Evolutionary conservation across 2,329 filamentous ascomycete genomes (phyloP), one percentile per base, ranked within the genome.

Genomic region (Apiospora koreana): DNA sequence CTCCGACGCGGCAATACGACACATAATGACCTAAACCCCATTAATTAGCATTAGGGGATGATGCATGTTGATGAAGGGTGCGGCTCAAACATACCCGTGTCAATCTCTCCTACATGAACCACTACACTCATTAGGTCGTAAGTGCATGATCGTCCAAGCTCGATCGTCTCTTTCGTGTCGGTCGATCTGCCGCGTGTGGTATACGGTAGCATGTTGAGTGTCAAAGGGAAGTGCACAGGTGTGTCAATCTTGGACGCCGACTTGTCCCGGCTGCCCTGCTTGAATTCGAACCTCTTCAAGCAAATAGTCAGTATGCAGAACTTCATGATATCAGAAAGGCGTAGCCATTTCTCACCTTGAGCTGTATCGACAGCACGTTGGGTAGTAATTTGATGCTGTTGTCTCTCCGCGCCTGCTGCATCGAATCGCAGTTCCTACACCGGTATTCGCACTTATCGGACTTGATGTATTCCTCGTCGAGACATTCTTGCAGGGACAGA

Each of bases 111-210:
- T 71, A 97, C 93, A 78, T 98, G 95, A 48, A 97, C 95, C 28
- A 98, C 92, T 2, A 97, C 95, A 72, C 93, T 94, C 23, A 95
- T 88, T 1, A 98, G 87, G 75, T 97, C 94, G 79, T 98, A 98
- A 6, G 92, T 89, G 77, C 93, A 94, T 6, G 88, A 91, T 75
- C 89, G 84, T 69, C 86, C 86, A 23, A 91, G 80, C 75, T 91
- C 89, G 66, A 83, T 83, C 69, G 82, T 83, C 64, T 88, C 83
- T 73, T 83, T 86, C 7, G 76, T 77, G 71, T 89, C 86, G 48
- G 85, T 81, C 64, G 78, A 82, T 71, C 86, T 84, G 48, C 89
- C 88, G 23, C 89, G 87, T 64, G 92, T 93, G 0, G 94, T 96
- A 81, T 97, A 98, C 0, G 95, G 94, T 28, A 94, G 87, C 90